Evolutionary conservation across 345 rosid species (phyloP).

Genomic region (Gossypium turneri): DNA sequence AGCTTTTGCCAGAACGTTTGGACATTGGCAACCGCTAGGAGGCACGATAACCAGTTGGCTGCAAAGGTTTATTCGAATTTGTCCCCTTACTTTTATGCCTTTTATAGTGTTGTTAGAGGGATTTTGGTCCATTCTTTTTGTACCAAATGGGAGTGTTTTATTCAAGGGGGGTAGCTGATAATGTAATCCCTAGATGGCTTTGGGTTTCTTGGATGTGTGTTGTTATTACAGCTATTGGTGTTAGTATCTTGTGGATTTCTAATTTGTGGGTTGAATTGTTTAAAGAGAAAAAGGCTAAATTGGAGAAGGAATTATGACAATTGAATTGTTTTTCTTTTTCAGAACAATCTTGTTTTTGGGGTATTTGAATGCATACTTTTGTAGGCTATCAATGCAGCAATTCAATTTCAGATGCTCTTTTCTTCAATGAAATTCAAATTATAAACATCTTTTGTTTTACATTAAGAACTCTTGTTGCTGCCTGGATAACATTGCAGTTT

Average conservation of each 20-base stretch:
- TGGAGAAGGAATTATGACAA: constrained; percentile 43
- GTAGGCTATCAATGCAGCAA: neutral
- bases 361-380: neutral
- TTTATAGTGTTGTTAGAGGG: constrained; percentile 68
- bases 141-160: constrained; percentile 57
- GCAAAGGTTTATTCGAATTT: constrained; percentile 47
- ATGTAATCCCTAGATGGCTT: constrained; percentile 68
- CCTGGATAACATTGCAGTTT: neutral
- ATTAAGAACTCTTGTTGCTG: neutral
- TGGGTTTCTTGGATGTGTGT: constrained; percentile 88
- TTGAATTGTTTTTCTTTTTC: neutral
- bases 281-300: constrained; percentile 42
- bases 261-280: constrained; percentile 71
- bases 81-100: constrained; percentile 67
- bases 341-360: neutral
- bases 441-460: neutral
- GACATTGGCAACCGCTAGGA: constrained; percentile 68
- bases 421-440: neutral
- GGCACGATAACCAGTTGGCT: constrained; percentile 48
- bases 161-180: constrained; percentile 44
- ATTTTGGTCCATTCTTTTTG: constrained; percentile 62
- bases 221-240: constrained; percentile 55
- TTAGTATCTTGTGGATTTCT: constrained; percentile 77
- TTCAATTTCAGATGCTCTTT: neutral
- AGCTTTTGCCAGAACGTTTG: constrained; percentile 89